These are phyloP conservation scores for Coemansia sp. DNA, from an alignment of 192 early-diverging fungal species.

Conservation along the genomic window DNA sequence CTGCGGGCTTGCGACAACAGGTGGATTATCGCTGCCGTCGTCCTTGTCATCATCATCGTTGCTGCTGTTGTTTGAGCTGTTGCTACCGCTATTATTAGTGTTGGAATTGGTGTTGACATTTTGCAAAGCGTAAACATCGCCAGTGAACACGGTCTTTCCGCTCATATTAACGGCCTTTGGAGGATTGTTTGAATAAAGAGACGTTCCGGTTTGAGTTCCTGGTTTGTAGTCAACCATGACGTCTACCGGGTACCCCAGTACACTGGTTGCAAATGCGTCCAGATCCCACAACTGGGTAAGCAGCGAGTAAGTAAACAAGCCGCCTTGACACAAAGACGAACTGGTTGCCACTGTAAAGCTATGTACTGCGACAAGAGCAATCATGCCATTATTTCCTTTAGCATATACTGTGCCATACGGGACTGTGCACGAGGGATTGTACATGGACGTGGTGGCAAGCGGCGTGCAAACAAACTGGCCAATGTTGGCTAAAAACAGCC, in stretches of 20 bases:
- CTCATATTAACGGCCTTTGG: neutral
- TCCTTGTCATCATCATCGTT: too few species aligned
- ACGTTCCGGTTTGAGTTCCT: neutral
- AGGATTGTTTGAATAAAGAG: neutral
- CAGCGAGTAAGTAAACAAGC: neutral
- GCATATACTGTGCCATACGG: slow-evolving; percentile 4
- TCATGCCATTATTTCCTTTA: neutral
- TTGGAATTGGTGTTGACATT: neutral
- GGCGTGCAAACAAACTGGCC: neutral
- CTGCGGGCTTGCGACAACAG: neutral
- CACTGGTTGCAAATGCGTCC: neutral
- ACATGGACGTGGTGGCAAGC: neutral
- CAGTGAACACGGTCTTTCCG: neutral
- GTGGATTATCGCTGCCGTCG: too few species aligned
- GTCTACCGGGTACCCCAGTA: slow-evolving; percentile 1
- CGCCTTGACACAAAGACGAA: neutral
- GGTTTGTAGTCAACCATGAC: neutral
- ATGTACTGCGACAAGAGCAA: neutral
- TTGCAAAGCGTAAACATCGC: neutral
- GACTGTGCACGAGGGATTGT: neutral
- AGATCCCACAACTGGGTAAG: neutral
- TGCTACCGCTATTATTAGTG: neutral
- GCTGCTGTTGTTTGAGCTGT: neutral
- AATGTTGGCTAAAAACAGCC: neutral
- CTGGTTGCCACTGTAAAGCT: neutral